Base-by-base conservation (phyloP, 1,139 yeast species). In the Geotrichum reessii region DNA sequence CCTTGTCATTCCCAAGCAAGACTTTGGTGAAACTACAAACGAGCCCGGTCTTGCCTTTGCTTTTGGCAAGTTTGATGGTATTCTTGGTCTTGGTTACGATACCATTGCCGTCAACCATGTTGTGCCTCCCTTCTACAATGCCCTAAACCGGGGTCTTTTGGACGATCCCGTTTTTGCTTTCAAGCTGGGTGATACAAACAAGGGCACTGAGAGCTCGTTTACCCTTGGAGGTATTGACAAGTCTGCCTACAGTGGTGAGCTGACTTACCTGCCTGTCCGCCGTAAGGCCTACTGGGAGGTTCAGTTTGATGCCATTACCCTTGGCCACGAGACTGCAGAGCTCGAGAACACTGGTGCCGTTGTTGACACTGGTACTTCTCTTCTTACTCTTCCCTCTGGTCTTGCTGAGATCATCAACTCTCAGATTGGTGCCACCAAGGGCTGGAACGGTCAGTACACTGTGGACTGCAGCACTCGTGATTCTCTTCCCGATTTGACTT, bases 211-310 rank as follows among this genome's bases (percentile, higher is more conserved):
- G 60, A 97, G 97, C 55, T 82, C 85, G 63, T 96, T 95, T 65
- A 89, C 97, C 33, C 87, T 93, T 71, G 99, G 99, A 73, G 99
- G 99, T 64, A 79, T 85, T 67, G 97, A 92, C 72, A 80, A 84
- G 65, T 73, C 84, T 63, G 81, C 84, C 71, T 90, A 78, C 75
- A 76, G 77, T 54, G 99, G 99, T 64, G 83, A 92, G 67, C 80
- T 93, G 68, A 87, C 93, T 57, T 91, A 95, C 88, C 82, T 93
- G 75, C 99, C 99, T 60, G 95, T 93, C 62, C 90, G 99, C 79
- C 89, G 99, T 81, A 89, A 92, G 84, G 99, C 98, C 46, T 93
- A 93, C 82, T 93, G 99, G 99, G 99, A 93, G 79, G 99, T 93
- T 62, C 82, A 87, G 64, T 86, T 93, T 66, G 90, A 90, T 68